Conservation (phyloP, 2,329 filamentous ascomycete genomes). For the Didymella lethalis region DNA sequence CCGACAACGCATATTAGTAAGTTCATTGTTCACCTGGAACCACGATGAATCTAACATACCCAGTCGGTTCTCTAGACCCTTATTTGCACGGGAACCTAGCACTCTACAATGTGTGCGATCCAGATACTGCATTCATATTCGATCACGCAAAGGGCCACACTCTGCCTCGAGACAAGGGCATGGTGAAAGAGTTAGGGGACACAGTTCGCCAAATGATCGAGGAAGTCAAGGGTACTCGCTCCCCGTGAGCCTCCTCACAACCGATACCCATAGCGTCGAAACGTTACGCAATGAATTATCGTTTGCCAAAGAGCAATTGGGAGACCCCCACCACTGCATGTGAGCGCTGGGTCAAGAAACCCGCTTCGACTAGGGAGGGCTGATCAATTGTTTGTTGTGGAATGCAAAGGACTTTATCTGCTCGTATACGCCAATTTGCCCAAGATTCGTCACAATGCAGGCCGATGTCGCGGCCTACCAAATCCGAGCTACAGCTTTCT, state of each 20-base stretch:
- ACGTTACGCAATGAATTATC: background rate
- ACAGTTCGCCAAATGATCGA: conserved; percentile 38
- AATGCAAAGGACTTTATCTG: background rate
- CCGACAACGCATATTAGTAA: conserved; percentile 52
- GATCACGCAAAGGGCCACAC: conserved; percentile 72
- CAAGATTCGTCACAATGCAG: background rate
- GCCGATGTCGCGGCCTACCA: background rate
- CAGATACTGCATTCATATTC: conserved; percentile 67
- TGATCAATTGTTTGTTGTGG: background rate
- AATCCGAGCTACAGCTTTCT: background rate
- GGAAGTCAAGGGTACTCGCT: conserved; percentile 26
- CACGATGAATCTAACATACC: background rate
- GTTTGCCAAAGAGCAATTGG: background rate
- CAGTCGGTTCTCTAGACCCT: conserved; percentile 57
- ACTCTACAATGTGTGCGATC: conserved; percentile 68
- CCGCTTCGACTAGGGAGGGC: background rate
- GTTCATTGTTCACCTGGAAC: background rate
- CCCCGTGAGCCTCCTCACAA: background rate
- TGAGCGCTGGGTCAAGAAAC: background rate
- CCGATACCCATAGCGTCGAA: too few species aligned
- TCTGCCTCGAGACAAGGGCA: conserved; percentile 55
- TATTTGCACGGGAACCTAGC: conserved; percentile 69
- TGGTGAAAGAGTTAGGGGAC: conserved; percentile 42
- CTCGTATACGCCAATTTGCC: background rate
- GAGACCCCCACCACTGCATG: background rate